Conservation (phyloP, 2,329 filamentous ascomycete genomes). For the Cercospora zeina region DNA sequence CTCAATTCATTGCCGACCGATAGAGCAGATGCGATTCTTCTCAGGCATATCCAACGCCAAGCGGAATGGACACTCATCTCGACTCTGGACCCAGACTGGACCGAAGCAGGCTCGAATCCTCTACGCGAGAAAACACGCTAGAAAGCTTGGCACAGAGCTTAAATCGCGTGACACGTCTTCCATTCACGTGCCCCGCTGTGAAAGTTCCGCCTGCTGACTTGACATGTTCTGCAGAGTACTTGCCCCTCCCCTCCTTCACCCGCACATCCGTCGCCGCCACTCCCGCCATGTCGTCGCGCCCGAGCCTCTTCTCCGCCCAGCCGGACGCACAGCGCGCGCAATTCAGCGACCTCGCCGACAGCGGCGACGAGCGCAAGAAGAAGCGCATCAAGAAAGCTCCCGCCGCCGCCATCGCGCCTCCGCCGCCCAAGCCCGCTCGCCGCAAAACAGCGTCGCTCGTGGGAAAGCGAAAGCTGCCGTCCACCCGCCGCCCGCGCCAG, state of each 20-base stretch:
- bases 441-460: slow-evolving; percentile 43
- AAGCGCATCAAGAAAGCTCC: slow-evolving; percentile 58
- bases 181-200: slow-evolving; percentile 1
- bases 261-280: not conserved
- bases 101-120: not conserved
- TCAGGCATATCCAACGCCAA: no score
- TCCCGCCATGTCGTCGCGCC: slow-evolving; percentile 9
- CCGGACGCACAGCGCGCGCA: slow-evolving; percentile 3
- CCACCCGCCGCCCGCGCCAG: slow-evolving; percentile 26
- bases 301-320: slow-evolving; percentile 1
- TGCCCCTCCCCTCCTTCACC: not conserved
- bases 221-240: not conserved
- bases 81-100: not conserved
- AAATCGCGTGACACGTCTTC: slow-evolving; percentile 13
- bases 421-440: slow-evolving; percentile 48
- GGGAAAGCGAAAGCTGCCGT: slow-evolving; percentile 31
- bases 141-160: slow-evolving; percentile 5
- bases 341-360: slow-evolving; percentile 44
- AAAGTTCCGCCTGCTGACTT: not conserved
- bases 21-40: not conserved
- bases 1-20: not conserved
- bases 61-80: not conserved
- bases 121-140: slow-evolving; percentile 4
- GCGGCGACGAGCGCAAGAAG: slow-evolving; percentile 68
- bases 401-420: slow-evolving; percentile 52